A percentile compares a stretch with the other conserved stretches of the same genome.
Conservation (phyloP, 2,329 filamentous ascomycete genomes). For the Epichloe sibirici region DNA sequence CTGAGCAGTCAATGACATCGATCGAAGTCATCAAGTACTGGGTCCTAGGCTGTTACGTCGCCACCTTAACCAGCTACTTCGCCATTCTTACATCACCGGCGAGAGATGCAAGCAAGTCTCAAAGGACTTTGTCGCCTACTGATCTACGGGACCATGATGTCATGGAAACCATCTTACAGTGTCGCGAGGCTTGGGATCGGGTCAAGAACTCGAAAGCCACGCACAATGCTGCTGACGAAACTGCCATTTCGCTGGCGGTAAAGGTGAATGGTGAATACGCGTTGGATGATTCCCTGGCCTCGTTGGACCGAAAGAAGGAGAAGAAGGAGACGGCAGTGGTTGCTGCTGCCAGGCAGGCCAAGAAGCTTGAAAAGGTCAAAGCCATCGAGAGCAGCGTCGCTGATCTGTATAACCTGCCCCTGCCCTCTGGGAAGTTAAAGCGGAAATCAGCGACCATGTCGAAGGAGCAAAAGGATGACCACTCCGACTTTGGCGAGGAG, state of each 20-base stretch:
- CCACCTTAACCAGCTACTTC: conserved; percentile 85
- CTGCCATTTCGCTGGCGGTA: conserved; percentile 11
- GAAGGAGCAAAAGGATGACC: conserved; percentile 39
- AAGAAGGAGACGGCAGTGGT: conserved; percentile 23
- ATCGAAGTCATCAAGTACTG: conserved; percentile 62
- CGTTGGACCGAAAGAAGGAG: conserved; percentile 15
- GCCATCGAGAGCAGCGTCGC: conserved; percentile 59
- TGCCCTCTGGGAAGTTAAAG: conserved; percentile 35
- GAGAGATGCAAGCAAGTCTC: conserved; percentile 39
- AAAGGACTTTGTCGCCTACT: conserved; percentile 56
- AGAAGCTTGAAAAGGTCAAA: conserved; percentile 36
- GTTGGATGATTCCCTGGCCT: conserved; percentile 8
- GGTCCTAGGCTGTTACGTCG: conserved; percentile 75
- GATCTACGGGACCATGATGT: conserved; percentile 81
- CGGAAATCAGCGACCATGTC: conserved; percentile 20
- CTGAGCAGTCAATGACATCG: conserved; percentile 37
- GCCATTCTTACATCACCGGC: conserved; percentile 77
- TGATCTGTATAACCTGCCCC: conserved; percentile 51
- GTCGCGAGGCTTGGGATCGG: conserved; percentile 67
- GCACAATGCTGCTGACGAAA: conserved; percentile 22
- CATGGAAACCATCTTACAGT: conserved; percentile 74
- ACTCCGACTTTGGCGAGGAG: conserved; percentile 92
- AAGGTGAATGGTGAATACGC: conserved; percentile 13
- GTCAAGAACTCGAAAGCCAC: conserved; percentile 52
- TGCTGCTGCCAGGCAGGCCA: conserved; percentile 26